Base-by-base conservation (phyloP, 2,329 filamentous ascomycete species). In the Cadophora sp. region DNA sequence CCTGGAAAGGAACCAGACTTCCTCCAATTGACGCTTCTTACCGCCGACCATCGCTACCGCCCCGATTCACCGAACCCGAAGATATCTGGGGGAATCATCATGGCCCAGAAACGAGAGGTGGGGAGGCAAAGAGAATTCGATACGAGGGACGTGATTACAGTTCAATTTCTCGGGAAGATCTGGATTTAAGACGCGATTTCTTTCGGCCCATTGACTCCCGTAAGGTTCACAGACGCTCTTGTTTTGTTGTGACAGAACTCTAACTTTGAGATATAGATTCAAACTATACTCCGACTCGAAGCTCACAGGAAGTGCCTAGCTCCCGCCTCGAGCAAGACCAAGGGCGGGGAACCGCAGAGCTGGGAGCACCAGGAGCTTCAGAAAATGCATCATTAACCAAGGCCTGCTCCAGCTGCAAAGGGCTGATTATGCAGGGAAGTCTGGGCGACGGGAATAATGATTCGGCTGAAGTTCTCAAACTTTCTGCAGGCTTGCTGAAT, bases 1-100 rank as follows among this genome's bases (percentile, higher is more conserved):
- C 53, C 22, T 73, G 74, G 73, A 66, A 70, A 68, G 66, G 68
- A 48, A 55, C 68, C 31, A 66, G 61, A 60, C 64, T 77, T 40
- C 74, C 75, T 67, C 73, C 75, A 64, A 74, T 76, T 63, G 73
- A 74, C 61, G 48, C 70, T 56, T 68, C 69, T 27, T 69, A 69
- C 56, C 67, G 61, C 29, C 71, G 66, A 55, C 65, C 65, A 48
- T 69, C 65, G 34, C 29, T 70, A 60, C 66, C 37, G 7, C 46
- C 59, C 11, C 61, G 26, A 26, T 22, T 63, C 29, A 34, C 55
- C 50, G 73, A 71, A 48, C n/a, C 60, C 26, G 55, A 62, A 37
- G 58, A 65, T 26, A 69, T 22, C 46, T 53, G 40, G 46, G 65
- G 65, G 24, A 71, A 59, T 66, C 59, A 26, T 31, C 69, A 73